These are phyloP conservation scores for Mrakia blollopis DNA, from an alignment of 768 basidiomycete genomes.

Conservation along the genomic window DNA sequence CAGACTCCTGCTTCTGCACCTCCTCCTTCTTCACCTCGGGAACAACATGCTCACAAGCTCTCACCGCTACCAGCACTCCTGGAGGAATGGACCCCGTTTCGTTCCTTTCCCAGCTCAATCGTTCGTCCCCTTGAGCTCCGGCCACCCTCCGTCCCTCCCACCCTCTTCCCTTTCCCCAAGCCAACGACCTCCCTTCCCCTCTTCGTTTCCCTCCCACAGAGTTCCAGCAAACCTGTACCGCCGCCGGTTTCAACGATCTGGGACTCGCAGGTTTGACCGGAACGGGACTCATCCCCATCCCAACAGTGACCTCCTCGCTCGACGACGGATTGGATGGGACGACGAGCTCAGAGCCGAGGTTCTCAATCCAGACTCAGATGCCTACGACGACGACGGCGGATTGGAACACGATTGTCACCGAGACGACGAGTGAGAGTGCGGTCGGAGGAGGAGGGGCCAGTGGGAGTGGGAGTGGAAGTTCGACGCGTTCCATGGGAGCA, in stretches of 20 bases:
- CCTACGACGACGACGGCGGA: neutral
- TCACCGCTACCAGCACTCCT: neutral
- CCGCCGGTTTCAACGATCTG: neutral
- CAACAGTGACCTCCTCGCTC: neutral
- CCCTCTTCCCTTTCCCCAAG: neutral
- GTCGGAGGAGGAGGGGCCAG: neutral
- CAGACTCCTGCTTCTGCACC: slow-evolving; percentile 2
- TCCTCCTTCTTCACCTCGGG: neutral
- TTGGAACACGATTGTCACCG: neutral
- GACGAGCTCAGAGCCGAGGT: neutral
- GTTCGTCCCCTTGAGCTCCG: neutral
- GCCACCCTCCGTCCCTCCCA: neutral
- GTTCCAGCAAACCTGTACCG: neutral
- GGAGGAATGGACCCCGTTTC: neutral
- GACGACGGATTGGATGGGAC: neutral
- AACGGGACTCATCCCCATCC: neutral
- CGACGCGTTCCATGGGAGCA: no score
- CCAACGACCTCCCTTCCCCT: neutral
- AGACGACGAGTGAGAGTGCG: neutral
- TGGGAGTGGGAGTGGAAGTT: neutral
- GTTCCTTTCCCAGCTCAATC: neutral
- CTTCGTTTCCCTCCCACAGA: neutral
- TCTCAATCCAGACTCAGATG: neutral
- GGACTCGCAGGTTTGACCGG: no score
- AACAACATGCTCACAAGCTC: neutral